Base-by-base conservation (phyloP, 179 eudicot species). In the Nepenthes alata region DNA sequence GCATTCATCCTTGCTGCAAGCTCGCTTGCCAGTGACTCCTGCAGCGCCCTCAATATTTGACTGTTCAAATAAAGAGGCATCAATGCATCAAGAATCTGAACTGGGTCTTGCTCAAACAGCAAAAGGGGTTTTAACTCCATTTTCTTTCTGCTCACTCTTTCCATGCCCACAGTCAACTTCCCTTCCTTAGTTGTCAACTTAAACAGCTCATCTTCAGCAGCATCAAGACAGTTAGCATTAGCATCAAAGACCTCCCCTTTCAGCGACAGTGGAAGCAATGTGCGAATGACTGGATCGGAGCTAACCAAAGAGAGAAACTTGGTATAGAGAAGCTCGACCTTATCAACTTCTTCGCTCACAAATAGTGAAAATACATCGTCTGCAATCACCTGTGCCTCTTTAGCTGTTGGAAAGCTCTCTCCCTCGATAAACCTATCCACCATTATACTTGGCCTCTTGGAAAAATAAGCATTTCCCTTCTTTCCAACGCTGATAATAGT, bases 101-200 rank as follows among this genome's bases (percentile, higher is more conserved):
- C 89, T 2, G 95, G 97, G 69, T 87, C 95, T 55, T 89, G 97
- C 76, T 90, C 97, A 64, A 88, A 90, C 70, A 80, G 68, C 80
- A 85, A 61, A 66, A 77, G 74, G 0, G 84, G 78, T 65, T 58
- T 67, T 51, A 74, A 56, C n/a, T 53, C 73, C 2, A 47, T 72
- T 69, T 62, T 76, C 56, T 48, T 74, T 34, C 63, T 65, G 70
- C 58, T 70, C 49, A 68, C 51, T 6, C 14, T 68, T 49, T 85
- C 85, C 59, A 90, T 83, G 69, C 72, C 82, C 14, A 90, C 81
- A 1, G 76, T 68, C 74, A 90, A 73, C 49, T 85, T 90, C 75
- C 97, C 95, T 66, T 61, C 86, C 72, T 81, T 83, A 14, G 78
- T 80, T 0, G 93, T 90, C 76, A 90, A 69, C 79, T 95, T 77